Conservation (phyloP, 805 yeast species). For the Wickerhamomyces rabaulensis region DNA sequence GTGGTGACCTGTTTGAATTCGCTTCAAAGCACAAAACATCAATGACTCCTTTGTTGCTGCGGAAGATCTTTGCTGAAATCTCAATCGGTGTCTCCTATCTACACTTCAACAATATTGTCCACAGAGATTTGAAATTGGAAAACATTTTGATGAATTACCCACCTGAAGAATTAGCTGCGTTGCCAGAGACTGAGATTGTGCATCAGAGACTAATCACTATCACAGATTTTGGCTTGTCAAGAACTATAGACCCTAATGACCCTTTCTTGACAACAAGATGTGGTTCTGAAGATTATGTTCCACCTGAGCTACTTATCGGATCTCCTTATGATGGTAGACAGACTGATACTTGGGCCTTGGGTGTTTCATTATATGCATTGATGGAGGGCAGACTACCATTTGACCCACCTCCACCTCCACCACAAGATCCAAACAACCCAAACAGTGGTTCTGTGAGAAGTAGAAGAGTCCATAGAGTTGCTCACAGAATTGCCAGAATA, state of each 20-base stretch:
- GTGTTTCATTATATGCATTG: slow-evolving; percentile 81
- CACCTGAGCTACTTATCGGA: slow-evolving; percentile 92
- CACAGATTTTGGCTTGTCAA: slow-evolving; percentile 88
- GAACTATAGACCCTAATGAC: slow-evolving; percentile 52
- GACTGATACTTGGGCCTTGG: slow-evolving; percentile 93
- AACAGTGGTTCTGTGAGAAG: slow-evolving; percentile 32
- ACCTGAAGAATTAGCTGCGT: slow-evolving; percentile 25
- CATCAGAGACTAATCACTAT: slow-evolving; percentile 44
- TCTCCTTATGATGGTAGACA: slow-evolving; percentile 85
- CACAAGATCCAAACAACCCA: slow-evolving; percentile 12
- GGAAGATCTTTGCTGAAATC: slow-evolving; percentile 66
- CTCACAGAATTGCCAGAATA: slow-evolving; percentile 87
- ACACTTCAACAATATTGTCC: slow-evolving; percentile 67
- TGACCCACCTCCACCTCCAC: slow-evolving; percentile 64
- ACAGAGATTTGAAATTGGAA: slow-evolving; percentile 89
- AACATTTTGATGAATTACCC: slow-evolving; percentile 55
- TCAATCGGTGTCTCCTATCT: slow-evolving; percentile 65
- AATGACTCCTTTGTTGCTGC: slow-evolving; percentile 44
- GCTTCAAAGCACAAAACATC: slow-evolving; percentile 38
- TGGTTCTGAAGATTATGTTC: slow-evolving; percentile 94
- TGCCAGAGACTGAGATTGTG: slow-evolving; percentile 11
- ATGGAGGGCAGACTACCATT: slow-evolving; percentile 88
- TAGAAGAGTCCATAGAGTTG: slow-evolving; percentile 46
- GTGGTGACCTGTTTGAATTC: slow-evolving; percentile 80
- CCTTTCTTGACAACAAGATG: slow-evolving; percentile 81